Conservation (phyloP, 1,284 basidiomycete species). For the Mycena citricolor region DNA sequence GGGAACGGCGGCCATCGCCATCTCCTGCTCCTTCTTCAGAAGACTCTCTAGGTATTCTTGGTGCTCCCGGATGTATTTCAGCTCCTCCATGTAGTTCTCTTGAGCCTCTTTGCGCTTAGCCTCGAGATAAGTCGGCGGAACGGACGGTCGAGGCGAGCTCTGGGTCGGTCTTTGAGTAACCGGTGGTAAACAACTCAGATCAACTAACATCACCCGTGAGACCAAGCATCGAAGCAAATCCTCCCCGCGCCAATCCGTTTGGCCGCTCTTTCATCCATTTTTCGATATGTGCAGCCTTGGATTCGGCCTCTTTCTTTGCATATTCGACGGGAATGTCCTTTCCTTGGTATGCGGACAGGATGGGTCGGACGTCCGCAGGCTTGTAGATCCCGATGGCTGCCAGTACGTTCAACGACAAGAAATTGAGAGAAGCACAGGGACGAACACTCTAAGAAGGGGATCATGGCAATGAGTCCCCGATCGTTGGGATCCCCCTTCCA, state of each 20-base stretch:
- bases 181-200: constrained; percentile 19
- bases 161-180: constrained; percentile 3
- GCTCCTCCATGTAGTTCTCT: constrained; percentile 81
- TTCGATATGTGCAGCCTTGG: constrained; percentile 74
- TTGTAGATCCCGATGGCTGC: constrained; percentile 89
- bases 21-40: constrained; percentile 81
- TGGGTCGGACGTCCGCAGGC: constrained; percentile 82
- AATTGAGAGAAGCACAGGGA: constrained; percentile 20
- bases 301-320: constrained; percentile 81
- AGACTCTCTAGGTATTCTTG: constrained; percentile 78
- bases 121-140: constrained; percentile 87
- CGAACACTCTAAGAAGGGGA: constrained; percentile 96
- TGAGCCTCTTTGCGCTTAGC: constrained; percentile 88
- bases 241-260: constrained; percentile 40
- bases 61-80: constrained; percentile 83
- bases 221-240: constrained; percentile 59
- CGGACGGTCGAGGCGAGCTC: constrained; percentile 20
- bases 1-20: constrained; percentile 53
- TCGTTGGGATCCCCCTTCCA: constrained; percentile 87
- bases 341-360: constrained; percentile 81
- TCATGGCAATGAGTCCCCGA: constrained; percentile 83
- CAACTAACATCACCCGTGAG: constrained; percentile 50
- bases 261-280: constrained; percentile 72
- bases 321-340: constrained; percentile 91
- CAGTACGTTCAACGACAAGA: constrained; percentile 1